A percentile compares a stretch with the other conserved stretches of the same genome.
These are phyloP conservation scores for Brassica balearica DNA, from an alignment of 441 rosid genomes.

Conservation along the genomic window DNA sequence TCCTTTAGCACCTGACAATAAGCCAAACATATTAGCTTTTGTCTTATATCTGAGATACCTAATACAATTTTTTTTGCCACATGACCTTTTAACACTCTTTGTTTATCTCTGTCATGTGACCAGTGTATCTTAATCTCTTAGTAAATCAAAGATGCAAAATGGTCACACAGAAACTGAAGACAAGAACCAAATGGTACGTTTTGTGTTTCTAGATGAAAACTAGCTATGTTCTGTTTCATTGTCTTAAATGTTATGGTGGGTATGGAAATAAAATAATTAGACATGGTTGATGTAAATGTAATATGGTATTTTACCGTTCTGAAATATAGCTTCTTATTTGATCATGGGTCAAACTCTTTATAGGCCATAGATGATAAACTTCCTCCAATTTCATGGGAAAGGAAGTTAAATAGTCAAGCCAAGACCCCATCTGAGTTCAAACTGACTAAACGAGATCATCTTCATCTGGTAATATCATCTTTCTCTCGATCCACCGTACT, in stretches of 20 bases:
- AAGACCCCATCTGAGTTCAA: conserved; percentile 56
- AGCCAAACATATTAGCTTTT: conserved; percentile 10
- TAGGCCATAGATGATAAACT: conserved; percentile 62
- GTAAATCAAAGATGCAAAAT: conserved; percentile 46
- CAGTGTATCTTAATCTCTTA: conserved; percentile 7
- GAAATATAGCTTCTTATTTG: not conserved
- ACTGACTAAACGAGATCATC: conserved; percentile 53
- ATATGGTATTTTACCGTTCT: conserved; percentile 13
- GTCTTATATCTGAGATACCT: conserved; percentile 13
- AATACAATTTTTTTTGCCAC: not conserved
- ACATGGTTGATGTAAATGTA: conserved; percentile 11
- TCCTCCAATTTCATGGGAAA: conserved; percentile 75
- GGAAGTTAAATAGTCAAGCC: conserved; percentile 54
- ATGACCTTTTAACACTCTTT: not conserved
- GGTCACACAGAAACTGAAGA: conserved; percentile 28
- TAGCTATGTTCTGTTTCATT: not conserved
- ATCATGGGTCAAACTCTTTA: conserved; percentile 24
- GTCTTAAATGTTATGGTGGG: conserved; percentile 15
- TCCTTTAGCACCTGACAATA: conserved; percentile 7
- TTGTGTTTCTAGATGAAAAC: conserved; percentile 5
- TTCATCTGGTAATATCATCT: conserved; percentile 60
- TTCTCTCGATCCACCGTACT: not conserved
- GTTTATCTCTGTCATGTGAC: conserved; percentile 2
- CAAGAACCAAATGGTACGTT: conserved; percentile 37
- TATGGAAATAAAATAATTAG: not conserved